phyloP scores from a whole-genome alignment of 331 rosid genomes.

The Saraca asoca region DNA sequence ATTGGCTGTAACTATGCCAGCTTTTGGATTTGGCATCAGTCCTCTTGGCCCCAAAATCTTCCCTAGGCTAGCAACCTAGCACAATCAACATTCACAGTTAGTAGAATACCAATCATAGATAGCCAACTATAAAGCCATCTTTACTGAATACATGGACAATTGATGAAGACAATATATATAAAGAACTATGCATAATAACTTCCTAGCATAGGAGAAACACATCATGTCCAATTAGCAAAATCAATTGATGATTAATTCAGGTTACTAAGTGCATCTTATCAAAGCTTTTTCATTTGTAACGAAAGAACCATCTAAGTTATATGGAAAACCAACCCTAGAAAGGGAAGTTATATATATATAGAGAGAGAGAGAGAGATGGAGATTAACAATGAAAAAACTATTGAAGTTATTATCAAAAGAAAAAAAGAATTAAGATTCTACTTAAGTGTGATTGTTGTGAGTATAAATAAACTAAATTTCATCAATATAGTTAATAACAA shows the following conservation, averaged over 20 bases:
- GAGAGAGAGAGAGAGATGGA: too few species aligned
- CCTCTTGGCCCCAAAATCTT: slow-evolving; percentile 95
- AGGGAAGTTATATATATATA: too few species aligned
- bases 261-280: slow-evolving; percentile 10
- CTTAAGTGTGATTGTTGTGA: too few species aligned
- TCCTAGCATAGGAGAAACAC: neutral
- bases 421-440: too few species aligned
- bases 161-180: neutral
- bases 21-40: slow-evolving; percentile 94
- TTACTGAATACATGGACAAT: neutral
- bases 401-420: too few species aligned
- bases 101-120: slow-evolving; percentile 15
- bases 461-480: too few species aligned
- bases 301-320: neutral
- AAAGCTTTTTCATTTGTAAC: slow-evolving; percentile 9
- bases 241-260: neutral
- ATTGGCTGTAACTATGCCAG: slow-evolving; percentile 89
- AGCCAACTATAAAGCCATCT: neutral
- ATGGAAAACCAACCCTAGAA: too few species aligned
- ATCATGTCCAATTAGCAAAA: slow-evolving; percentile 14
- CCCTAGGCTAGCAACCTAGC: slow-evolving; percentile 88
- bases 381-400: too few species aligned
- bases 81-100: slow-evolving; percentile 31
- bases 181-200: neutral
- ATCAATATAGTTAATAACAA: too few species aligned